Base-by-base conservation (phyloP, 495 filamentous ascomycete genomes). In the Tuber calosporum region DNA sequence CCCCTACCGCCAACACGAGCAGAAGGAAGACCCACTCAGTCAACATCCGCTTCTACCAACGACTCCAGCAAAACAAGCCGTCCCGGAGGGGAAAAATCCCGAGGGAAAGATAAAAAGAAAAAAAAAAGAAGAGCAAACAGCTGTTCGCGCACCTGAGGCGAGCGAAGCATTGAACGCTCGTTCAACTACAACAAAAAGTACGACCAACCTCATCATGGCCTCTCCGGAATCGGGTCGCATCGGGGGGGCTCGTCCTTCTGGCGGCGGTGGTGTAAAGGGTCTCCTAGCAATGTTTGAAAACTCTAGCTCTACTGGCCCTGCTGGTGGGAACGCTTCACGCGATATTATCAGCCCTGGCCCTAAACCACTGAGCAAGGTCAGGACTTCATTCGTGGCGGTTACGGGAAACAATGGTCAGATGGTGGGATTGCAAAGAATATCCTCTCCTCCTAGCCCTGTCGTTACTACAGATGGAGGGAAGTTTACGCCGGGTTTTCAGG, bases 271-370 rank as follows among this genome's bases (percentile, higher is more conserved):
- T 37, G 80, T 81, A 36, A 81, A 79, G 42, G 76, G 76, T 67
- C 70, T 81, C 5, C 80, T 76, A 8, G 80, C 80, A 58, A 81
- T 81, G 80, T 81, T 81, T 43, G 80, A 81, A 74, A 77, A 81
- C 48, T 76, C 79, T 6, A 68, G 71, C 20, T 74, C 74, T 17
- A 69, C 75, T 67, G 66, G 77, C 41, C 38, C 73, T 22, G 72
- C 77, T 40, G 43, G 73, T 38, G 41, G 58, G 26, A 79, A 68
- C 43, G 42, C 70, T 34, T 69, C 66, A 70, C 78, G 76, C 40
- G 79, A 81, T 42, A 62, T 78, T 42, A 62, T 78, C 43, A 80
- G 73, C 26, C 79, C 79, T 48, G 72, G 69, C 11, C 79, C 80
- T 9, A 81, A 69, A 30, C 77, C 76, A 1, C 69, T 77, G 19